phyloP scores from a whole-genome alignment of 352 stramenopile genomes.

The Phytopythium montanum region DNA sequence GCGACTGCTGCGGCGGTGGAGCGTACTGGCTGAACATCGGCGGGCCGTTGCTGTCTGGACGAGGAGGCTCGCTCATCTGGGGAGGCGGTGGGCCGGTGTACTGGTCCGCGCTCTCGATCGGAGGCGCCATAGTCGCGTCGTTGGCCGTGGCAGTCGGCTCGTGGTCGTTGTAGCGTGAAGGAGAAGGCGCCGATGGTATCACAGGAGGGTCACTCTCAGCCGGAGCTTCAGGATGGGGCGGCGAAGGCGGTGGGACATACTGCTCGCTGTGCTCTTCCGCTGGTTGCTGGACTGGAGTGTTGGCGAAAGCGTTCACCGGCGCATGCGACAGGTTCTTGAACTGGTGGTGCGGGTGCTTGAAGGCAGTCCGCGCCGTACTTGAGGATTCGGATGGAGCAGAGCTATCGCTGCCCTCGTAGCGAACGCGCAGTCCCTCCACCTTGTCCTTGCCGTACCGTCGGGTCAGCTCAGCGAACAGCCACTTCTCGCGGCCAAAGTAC shows the following conservation, averaged over 20 bases:
- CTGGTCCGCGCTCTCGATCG: neutral
- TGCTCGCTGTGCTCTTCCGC: neutral
- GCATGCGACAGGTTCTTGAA: conserved; percentile 12
- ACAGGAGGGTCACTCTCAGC: neutral
- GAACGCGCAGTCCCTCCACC: conserved; percentile 33
- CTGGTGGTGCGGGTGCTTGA: conserved; percentile 24
- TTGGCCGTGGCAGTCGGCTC: neutral
- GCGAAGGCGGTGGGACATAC: neutral
- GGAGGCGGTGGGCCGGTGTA: neutral
- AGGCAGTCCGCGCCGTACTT: conserved; percentile 3
- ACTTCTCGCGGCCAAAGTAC: conserved; percentile 66
- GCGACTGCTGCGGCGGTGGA: neutral
- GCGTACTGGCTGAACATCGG: conserved; percentile 4
- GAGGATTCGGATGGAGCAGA: neutral
- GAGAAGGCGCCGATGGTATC: neutral
- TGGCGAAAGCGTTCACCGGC: neutral
- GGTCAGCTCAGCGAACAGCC: conserved; percentile 58
- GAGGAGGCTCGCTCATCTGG: neutral
- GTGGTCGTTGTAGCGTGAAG: neutral
- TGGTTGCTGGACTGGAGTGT: neutral
- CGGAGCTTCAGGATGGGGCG: neutral
- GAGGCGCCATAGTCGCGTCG: neutral
- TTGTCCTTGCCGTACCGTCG: conserved; percentile 56
- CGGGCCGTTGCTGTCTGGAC: neutral
- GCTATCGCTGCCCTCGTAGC: conserved; percentile 14